Base-by-base conservation (phyloP, 164 flowering plant genomes). In the Vitis labrusca region DNA sequence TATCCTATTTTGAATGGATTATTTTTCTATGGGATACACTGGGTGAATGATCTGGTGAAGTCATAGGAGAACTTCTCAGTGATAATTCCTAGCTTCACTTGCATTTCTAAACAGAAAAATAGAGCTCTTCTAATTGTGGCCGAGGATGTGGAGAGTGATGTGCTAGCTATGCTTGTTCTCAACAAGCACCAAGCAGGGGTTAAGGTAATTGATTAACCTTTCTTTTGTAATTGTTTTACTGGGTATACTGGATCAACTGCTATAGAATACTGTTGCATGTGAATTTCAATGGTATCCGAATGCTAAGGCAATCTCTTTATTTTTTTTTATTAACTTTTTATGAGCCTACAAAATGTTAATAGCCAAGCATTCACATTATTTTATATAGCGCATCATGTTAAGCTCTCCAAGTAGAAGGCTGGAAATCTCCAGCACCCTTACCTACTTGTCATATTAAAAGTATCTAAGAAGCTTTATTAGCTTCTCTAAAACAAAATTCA, bases 71-170 rank as follows among this genome's bases (percentile, higher is more conserved):
- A 48, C 15, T 74, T 64, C 37, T 72, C 15, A 14, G 10, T 61
- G 58, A 15, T 57, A 55, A 56, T 50, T 14, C 30, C 29, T 70
- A 32, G 13, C 4, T 67, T 4, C 44, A 37, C 44, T 37, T 67
- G 55, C 15, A 10, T 14, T n/a, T 65, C 48, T 50, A 5, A 29
- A 23, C 80, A 91, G 93, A 84, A 74, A 66, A 72, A 69, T 3
- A 79, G 90, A 74, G 79, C 94, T 57, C 84, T 92, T 65, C 81
- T 92, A 65, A 68, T 92, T 72, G 90, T 92, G 69, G 96, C 98
- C 30, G 98, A 92, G 81, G 98, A 92, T 88, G 75, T 92, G 56
- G 94, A 89, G 66, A 85, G 91, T 84, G 91, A 92, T 63, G 82
- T 85, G 47, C 78, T 92, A 16, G 68, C 91, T 16, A 82, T 87